Evolutionary conservation across 1,284 basidiomycete species (phyloP).

Genomic region (Pseudozyma sp.): DNA sequence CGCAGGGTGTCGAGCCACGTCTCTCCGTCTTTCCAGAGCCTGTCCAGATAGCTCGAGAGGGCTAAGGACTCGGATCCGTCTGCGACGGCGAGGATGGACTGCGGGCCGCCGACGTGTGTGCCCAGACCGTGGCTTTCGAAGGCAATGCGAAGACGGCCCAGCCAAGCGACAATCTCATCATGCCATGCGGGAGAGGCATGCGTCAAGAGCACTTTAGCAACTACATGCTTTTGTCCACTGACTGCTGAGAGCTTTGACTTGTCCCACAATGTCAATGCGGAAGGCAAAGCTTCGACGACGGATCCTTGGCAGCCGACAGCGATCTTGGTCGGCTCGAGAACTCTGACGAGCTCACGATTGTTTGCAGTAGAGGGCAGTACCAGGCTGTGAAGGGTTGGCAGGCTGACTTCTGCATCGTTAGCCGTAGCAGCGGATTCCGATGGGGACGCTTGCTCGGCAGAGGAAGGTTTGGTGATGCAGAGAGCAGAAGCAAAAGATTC

Average conservation of each 20-base stretch:
- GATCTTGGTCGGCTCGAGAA: slow-evolving; percentile 52
- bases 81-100: slow-evolving; percentile 37
- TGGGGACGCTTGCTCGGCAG: neutral
- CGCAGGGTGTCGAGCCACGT: slow-evolving; percentile 50
- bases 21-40: slow-evolving; percentile 32
- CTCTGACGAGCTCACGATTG: slow-evolving; percentile 11
- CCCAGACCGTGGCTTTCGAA: slow-evolving; percentile 54
- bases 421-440: neutral
- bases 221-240: slow-evolving; percentile 52
- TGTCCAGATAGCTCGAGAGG: slow-evolving; percentile 43
- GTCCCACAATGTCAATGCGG: slow-evolving; percentile 61
- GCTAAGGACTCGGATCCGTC: slow-evolving; percentile 31
- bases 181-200: slow-evolving; percentile 41
- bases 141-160: slow-evolving; percentile 34
- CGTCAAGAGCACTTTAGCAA: slow-evolving; percentile 51
- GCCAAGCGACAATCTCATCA: slow-evolving; percentile 49
- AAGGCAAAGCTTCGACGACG: slow-evolving; percentile 44
- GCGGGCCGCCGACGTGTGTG: slow-evolving; percentile 27
- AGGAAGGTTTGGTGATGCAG: neutral
- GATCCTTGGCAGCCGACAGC: slow-evolving; percentile 56
- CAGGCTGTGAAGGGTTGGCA: slow-evolving; percentile 21
- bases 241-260: slow-evolving; percentile 58
- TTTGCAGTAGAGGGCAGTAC: neutral
- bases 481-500: slow-evolving; percentile 33
- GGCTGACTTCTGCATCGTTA: neutral